Evolutionary conservation across 2,329 filamentous ascomycete genomes (phyloP).

Genomic region (Myriosclerotinia scirpicola): DNA sequence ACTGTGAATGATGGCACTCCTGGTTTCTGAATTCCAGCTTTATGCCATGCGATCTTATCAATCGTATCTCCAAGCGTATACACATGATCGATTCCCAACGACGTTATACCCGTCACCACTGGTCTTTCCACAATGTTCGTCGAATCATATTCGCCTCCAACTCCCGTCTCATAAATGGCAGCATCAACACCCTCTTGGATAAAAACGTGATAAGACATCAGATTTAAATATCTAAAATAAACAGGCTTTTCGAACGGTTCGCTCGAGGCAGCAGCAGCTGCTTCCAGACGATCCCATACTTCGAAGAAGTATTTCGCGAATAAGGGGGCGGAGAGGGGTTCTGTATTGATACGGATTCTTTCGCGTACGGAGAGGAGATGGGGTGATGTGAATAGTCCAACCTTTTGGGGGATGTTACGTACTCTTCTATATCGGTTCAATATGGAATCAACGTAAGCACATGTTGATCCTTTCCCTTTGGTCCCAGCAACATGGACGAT

Average conservation of each 20-base stretch:
- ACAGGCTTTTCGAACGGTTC: conserved; percentile 46
- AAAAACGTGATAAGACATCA: conserved; percentile 68
- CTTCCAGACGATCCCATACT: conserved; percentile 59
- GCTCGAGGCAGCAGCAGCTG: conserved; percentile 36
- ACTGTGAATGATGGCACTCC: conserved; percentile 59
- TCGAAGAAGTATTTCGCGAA: conserved; percentile 69
- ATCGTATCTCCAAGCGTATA: conserved; percentile 61
- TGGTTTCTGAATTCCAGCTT: conserved; percentile 68
- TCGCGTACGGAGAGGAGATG: conserved; percentile 68
- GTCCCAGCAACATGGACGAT: conserved; percentile 71
- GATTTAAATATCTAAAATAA: conserved; percentile 62
- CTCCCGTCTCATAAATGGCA: conserved; percentile 65
- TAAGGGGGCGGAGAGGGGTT: conserved; percentile 55
- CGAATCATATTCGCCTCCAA: conserved; percentile 67
- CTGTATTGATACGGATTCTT: conserved; percentile 62
- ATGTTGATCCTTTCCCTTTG: conserved; percentile 76
- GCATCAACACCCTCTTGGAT: conserved; percentile 60
- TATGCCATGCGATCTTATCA: conserved; percentile 71
- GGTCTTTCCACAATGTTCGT: conserved; percentile 65
- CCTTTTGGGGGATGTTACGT: conserved; percentile 38
- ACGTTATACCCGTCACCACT: conserved; percentile 60
- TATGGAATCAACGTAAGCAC: conserved; percentile 65
- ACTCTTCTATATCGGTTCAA: conserved; percentile 51
- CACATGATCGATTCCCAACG: conserved; percentile 70
- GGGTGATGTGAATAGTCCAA: conserved; percentile 68